A percentile compares a stretch with the other conserved stretches of the same genome.
Conservation (phyloP, 2,329 filamentous ascomycete species). For the Colletotrichum australisinense region DNA sequence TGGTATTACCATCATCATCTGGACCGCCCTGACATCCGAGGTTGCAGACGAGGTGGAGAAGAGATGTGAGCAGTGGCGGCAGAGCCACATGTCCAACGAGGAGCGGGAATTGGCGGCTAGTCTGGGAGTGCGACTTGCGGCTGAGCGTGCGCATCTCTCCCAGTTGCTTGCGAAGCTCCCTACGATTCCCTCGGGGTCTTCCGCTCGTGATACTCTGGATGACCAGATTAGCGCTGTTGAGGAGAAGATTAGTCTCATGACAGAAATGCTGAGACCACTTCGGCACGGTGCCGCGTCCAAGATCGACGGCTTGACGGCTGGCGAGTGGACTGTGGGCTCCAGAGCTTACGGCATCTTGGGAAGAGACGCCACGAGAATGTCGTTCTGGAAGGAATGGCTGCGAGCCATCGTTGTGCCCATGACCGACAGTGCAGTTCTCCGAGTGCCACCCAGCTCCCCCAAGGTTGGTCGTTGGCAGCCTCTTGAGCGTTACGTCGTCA, state of each 20-base stretch:
- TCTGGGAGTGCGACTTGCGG: slow-evolving; percentile 86
- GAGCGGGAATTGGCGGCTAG: slow-evolving; percentile 94
- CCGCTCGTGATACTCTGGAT: slow-evolving; percentile 85
- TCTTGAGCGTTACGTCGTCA: slow-evolving; percentile 95
- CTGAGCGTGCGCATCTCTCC: slow-evolving; percentile 90
- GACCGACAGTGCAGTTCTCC: slow-evolving; percentile 85
- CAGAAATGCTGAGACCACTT: slow-evolving; percentile 91
- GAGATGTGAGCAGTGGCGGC: slow-evolving; percentile 87
- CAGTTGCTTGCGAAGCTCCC: slow-evolving; percentile 87
- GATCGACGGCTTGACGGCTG: slow-evolving; percentile 95
- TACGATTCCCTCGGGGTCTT: slow-evolving; percentile 81
- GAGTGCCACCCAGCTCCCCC: slow-evolving; percentile 89
- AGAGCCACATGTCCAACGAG: slow-evolving; percentile 87
- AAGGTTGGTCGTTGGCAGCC: slow-evolving; percentile 96
- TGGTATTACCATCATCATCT: slow-evolving; percentile 90
- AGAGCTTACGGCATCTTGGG: slow-evolving; percentile 94
- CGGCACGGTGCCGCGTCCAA: slow-evolving; percentile 95
- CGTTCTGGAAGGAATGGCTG: slow-evolving; percentile 99
- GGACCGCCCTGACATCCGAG: slow-evolving; percentile 86
- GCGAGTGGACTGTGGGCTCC: slow-evolving; percentile 95
- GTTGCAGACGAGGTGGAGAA: slow-evolving; percentile 87
- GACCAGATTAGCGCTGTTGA: slow-evolving; percentile 96
- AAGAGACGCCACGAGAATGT: slow-evolving; percentile 82
- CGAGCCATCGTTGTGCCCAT: slow-evolving; percentile 94
- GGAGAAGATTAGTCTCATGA: slow-evolving; percentile 97